phyloP scores from a whole-genome alignment of 2,329 filamentous ascomycete genomes.

The Aureobasidium leucospermi region DNA sequence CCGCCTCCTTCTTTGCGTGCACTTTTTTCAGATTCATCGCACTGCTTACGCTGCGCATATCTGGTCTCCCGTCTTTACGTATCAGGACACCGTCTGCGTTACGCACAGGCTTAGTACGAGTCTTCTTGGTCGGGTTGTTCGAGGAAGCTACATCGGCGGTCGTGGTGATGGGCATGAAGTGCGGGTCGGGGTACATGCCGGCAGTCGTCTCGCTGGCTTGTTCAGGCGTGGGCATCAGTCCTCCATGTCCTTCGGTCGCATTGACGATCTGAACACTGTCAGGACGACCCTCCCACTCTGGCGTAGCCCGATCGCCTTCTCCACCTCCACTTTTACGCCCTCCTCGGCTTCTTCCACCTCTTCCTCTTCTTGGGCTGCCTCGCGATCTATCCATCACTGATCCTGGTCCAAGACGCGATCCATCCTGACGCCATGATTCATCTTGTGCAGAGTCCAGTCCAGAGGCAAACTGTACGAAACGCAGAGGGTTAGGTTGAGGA shows the following conservation, averaged over 20 bases:
- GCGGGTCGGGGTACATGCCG: slow-evolving; percentile 30
- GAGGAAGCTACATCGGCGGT: slow-evolving; percentile 7
- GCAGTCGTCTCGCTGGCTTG: slow-evolving; percentile 7
- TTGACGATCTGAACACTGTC: background rate
- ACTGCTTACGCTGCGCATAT: slow-evolving; percentile 45
- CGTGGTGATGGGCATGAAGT: slow-evolving; percentile 17
- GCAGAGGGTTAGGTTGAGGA: slow-evolving; percentile 23
- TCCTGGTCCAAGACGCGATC: slow-evolving; percentile 13
- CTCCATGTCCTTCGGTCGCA: slow-evolving; percentile 19
- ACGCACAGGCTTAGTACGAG: slow-evolving; percentile 42
- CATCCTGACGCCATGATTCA: slow-evolving; percentile 24
- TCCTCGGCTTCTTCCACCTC: slow-evolving; percentile 33
- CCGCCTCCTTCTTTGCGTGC: slow-evolving; percentile 41
- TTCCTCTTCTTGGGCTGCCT: slow-evolving; percentile 22
- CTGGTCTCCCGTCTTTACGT: slow-evolving; percentile 44
- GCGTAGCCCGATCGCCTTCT: slow-evolving; percentile 27
- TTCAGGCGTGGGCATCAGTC: slow-evolving; percentile 22
- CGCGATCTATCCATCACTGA: slow-evolving; percentile 14
- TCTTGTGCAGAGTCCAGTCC: slow-evolving; percentile 22
- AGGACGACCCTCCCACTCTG: slow-evolving; percentile 33
- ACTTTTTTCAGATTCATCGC: slow-evolving; percentile 46
- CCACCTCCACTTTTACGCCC: slow-evolving; percentile 27
- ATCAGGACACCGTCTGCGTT: slow-evolving; percentile 45
- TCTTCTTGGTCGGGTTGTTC: slow-evolving; percentile 34
- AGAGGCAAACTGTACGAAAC: slow-evolving; percentile 27